These are phyloP conservation scores for Flaveria floridana DNA, from an alignment of 140 eudicot genomes.

Conservation along the genomic window DNA sequence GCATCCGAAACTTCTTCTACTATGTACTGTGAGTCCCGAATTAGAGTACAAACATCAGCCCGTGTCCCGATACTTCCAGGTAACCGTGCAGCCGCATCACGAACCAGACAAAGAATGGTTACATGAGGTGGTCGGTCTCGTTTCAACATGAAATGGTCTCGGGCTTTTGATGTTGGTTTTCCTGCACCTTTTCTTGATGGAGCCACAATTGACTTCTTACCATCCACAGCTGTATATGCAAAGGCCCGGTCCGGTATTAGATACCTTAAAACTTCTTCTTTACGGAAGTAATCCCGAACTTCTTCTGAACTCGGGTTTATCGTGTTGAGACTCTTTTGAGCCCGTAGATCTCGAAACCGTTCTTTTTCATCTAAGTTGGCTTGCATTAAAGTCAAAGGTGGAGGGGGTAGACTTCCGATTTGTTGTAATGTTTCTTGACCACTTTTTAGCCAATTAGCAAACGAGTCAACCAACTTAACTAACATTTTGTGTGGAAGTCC, in stretches of 20 bases:
- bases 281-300: conserved; percentile 77
- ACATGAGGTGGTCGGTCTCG: conserved; percentile 96
- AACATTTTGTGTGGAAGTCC: conserved; percentile 95
- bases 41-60: conserved; percentile 92
- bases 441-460: conserved; percentile 94
- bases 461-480: conserved; percentile 86
- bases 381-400: conserved; percentile 75
- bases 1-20: conserved; percentile 89
- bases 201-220: conserved; percentile 90
- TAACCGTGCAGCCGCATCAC: conserved; percentile 96
- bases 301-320: conserved; percentile 79
- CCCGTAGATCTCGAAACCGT: conserved; percentile 84
- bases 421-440: conserved; percentile 93
- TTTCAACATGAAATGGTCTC: conserved; percentile 94
- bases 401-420: conserved; percentile 88
- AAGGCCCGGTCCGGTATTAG: conserved; percentile 88
- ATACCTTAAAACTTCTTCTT: conserved; percentile 81
- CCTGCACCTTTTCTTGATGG: conserved; percentile 95
- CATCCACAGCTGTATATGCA: conserved; percentile 85
- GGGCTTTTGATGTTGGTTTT: conserved; percentile 94
- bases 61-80: conserved; percentile 96
- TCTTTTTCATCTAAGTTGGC: conserved; percentile 81
- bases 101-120: conserved; percentile 86
- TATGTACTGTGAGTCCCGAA: conserved; percentile 87
- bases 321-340: conserved; percentile 93